Evolutionary conservation across 129 eudicot genomes (phyloP).

Genomic region (Lonicera japonica): DNA sequence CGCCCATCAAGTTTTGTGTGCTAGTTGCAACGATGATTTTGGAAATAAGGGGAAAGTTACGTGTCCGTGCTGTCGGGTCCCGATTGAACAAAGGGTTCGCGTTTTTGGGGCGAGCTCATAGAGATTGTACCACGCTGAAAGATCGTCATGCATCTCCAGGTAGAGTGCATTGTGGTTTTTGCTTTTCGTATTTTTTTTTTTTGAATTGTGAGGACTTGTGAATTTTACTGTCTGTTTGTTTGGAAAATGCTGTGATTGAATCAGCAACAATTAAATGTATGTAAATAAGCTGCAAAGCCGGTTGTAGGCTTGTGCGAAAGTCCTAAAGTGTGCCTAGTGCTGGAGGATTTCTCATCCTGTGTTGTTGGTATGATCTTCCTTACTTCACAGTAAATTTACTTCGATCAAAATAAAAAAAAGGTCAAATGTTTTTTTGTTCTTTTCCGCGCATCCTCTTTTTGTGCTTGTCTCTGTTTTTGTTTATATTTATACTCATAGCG

Average conservation of each 20-base stretch:
- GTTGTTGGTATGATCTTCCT: no score
- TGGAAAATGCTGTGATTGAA: constrained; percentile 9
- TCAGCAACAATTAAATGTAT: constrained; percentile 3
- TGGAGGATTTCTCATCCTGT: no score
- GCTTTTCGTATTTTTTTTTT: no score
- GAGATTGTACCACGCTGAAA: neutral
- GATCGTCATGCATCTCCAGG: no score
- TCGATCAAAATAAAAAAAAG: no score
- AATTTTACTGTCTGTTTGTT: constrained; percentile 11
- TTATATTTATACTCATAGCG: no score
- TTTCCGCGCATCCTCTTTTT: no score
- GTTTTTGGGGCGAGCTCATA: constrained; percentile 79
- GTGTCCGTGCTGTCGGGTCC: constrained; percentile 72
- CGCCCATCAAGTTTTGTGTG: constrained; percentile 86
- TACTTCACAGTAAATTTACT: no score
- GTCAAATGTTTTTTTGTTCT: no score
- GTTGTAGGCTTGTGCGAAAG: constrained; percentile 5
- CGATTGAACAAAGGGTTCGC: constrained; percentile 78
- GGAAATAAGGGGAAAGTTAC: constrained; percentile 70
- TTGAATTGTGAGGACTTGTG: neutral
- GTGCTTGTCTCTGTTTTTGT: no score
- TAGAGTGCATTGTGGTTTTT: no score
- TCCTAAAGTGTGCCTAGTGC: no score
- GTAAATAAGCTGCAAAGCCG: constrained; percentile 37
- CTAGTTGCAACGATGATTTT: constrained; percentile 62